A percentile compares a stretch with the other conserved stretches of the same genome.
phyloP scores from a whole-genome alignment of 2,329 filamentous ascomycete genomes.

The Pyrenochaeta sp. region DNA sequence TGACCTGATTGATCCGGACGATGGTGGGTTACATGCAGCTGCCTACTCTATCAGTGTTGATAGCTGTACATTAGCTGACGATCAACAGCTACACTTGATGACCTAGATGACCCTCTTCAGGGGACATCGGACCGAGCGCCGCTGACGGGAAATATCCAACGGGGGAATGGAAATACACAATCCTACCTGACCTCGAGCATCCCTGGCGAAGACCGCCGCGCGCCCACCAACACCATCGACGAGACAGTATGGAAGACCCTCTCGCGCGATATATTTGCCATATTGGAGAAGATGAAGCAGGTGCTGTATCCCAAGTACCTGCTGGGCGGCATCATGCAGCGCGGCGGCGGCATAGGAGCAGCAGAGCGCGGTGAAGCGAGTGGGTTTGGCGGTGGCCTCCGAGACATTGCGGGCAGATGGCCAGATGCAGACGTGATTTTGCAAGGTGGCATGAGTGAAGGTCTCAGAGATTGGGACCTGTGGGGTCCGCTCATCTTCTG shows the following conservation, averaged over 20 bases:
- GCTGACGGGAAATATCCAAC: conserved; percentile 83
- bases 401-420: conserved; percentile 69
- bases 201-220: conserved; percentile 89
- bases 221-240: conserved; percentile 92
- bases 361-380: conserved; percentile 65
- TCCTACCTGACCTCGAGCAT: conserved; percentile 89
- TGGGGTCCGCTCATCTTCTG: conserved; percentile 98
- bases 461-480: conserved; percentile 94
- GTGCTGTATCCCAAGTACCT: conserved; percentile 96
- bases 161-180: conserved; percentile 66
- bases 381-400: conserved; percentile 55
- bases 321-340: conserved; percentile 71
- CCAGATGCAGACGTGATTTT: conserved; percentile 72
- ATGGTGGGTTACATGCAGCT: conserved; percentile 51
- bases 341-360: conserved; percentile 64
- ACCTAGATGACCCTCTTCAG: conserved; percentile 87
- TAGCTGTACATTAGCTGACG: conserved; percentile 14
- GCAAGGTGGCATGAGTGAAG: conserved; percentile 82
- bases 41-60: conserved; percentile 9
- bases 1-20: conserved; percentile 63
- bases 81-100: conserved; percentile 78
- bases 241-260: conserved; percentile 98
- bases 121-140: conserved; percentile 76
- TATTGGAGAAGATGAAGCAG: conserved; percentile 98
- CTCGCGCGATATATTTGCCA: conserved; percentile 85